Base-by-base conservation (phyloP, 2,329 filamentous ascomycete species). In the Paraphoma chrysanthemicola region DNA sequence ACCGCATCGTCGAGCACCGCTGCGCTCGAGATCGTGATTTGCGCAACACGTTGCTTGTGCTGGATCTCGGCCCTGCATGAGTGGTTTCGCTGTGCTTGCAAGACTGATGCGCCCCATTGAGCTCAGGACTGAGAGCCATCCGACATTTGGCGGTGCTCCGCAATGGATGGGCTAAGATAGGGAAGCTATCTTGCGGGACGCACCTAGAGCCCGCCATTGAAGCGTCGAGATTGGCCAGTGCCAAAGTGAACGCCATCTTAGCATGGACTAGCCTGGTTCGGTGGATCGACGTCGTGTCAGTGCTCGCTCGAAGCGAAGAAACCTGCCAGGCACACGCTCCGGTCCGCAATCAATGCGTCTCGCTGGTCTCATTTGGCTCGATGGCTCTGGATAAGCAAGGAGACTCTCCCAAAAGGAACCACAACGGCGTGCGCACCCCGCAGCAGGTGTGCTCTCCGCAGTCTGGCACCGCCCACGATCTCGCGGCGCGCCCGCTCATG, bases 221-320 rank as follows among this genome's bases (percentile, higher is more conserved):
- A 48, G 50, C 39, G 50, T 63, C 50, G 49, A 58, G 59, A 69
- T 71, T 69, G 70, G 70, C 63, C 69, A 63, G 57, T 57, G 63
- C 61, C 39, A 36, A 52, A 39, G 45, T 54, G 56, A 53, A 47
- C 54, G 56, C 70, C 49, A 67, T 60, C 30, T 67, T 58, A 39
- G 7, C 61, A 56, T 52, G 23, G 61, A 29, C 54, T 62, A 59
- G 66, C 50, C 44, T 42, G 42, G 57, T 46, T 64, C 64, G 56
- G 54, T 58, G 57, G 64, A 66, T 68, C 66, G 65, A 68, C 63
- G 56, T 59, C 61, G 66, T 72, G 65, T 68, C 68, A 71, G 68
- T 68, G 67, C 67, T 66, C 48, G 51, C 43, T 55, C 30, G 47
- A 60, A 60, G 60, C 56, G 60, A 63, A 57, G 58, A 60, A 55